These are phyloP conservation scores for Mycena kentingensis DNA, from an alignment of 768 basidiomycete species.

Conservation along the genomic window DNA sequence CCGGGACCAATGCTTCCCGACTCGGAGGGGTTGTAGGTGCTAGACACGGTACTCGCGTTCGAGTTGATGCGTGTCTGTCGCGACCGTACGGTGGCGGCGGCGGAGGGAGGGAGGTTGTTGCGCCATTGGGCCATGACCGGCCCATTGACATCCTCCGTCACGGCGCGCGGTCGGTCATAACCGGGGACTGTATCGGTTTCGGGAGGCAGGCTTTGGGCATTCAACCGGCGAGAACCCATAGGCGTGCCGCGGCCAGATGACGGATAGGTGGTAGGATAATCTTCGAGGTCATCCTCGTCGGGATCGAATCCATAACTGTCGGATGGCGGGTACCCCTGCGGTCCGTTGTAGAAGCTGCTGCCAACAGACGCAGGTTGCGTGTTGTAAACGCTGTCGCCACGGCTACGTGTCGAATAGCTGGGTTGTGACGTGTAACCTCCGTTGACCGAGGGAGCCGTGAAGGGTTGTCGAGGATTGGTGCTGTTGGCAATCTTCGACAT, in stretches of 20 bases:
- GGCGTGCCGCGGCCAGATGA: slow-evolving; percentile 78
- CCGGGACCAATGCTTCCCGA: slow-evolving; percentile 38
- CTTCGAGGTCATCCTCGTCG: slow-evolving; percentile 77
- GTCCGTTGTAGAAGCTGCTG: slow-evolving; percentile 40
- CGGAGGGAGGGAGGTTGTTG: slow-evolving; percentile 43
- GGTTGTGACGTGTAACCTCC: slow-evolving; percentile 28
- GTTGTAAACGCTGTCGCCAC: slow-evolving; percentile 42
- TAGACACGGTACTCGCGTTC: slow-evolving; percentile 33
- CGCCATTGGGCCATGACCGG: slow-evolving; percentile 68
- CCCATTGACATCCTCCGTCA: slow-evolving; percentile 70
- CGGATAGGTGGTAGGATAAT: slow-evolving; percentile 55
- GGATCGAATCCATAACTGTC: slow-evolving; percentile 74
- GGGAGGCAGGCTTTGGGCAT: slow-evolving; percentile 58
- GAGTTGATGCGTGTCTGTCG: slow-evolving; percentile 48
- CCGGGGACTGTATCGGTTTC: slow-evolving; percentile 53
- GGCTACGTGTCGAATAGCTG: slow-evolving; percentile 33
- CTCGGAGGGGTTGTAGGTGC: slow-evolving; percentile 44
- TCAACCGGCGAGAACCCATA: slow-evolving; percentile 56
- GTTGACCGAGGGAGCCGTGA: slow-evolving; percentile 36
- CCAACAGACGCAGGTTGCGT: slow-evolving; percentile 33
- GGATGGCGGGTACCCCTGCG: slow-evolving; percentile 59
- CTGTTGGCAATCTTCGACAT: slow-evolving; percentile 57
- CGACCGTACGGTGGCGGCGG: slow-evolving; percentile 28
- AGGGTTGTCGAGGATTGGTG: slow-evolving; percentile 43
- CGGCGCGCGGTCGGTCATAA: slow-evolving; percentile 61